phyloP scores from a whole-genome alignment of 1,284 basidiomycete genomes.

The Ceratobasidium theobromae region DNA sequence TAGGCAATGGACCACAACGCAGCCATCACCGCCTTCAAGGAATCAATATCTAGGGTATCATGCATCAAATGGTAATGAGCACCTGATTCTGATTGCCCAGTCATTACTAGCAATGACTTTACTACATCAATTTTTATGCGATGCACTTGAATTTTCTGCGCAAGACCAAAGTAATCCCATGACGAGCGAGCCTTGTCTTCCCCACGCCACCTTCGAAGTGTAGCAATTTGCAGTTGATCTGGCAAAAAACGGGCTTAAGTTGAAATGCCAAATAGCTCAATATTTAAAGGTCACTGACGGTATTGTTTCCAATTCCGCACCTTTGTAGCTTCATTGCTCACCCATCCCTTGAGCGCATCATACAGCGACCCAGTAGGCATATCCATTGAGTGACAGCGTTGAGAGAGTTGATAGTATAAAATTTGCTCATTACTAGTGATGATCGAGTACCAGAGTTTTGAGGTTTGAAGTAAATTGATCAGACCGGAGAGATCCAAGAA shows the following conservation, averaged over 20 bases:
- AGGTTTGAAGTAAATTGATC: not conserved
- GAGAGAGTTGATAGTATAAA: not conserved
- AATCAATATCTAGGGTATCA: not conserved
- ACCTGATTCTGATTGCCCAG: not conserved
- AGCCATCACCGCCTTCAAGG: not conserved
- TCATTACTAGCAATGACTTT: not conserved
- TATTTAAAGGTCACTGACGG: not conserved
- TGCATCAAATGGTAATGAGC: not conserved
- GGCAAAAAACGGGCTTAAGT: not conserved
- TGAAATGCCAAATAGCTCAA: not conserved
- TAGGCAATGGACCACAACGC: conserved; percentile 2
- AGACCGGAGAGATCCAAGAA: conserved; percentile 2
- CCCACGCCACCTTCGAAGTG: not conserved
- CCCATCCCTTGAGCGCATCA: not conserved
- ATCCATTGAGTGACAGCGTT: not conserved
- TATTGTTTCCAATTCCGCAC: conserved; percentile 7
- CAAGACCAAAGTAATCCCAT: not conserved
- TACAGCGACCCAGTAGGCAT: not conserved
- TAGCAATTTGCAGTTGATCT: conserved; percentile 2
- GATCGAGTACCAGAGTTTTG: not conserved
- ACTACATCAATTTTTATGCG: not conserved
- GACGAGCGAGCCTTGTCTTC: not conserved
- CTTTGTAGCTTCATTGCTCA: not conserved
- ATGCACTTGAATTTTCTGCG: conserved; percentile 1
- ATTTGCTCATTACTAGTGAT: not conserved